Evolutionary conservation across 768 basidiomycete species (phyloP), one percentile per base, ranked within the genome.

Genomic region (Phlebiopsis gigantea): DNA sequence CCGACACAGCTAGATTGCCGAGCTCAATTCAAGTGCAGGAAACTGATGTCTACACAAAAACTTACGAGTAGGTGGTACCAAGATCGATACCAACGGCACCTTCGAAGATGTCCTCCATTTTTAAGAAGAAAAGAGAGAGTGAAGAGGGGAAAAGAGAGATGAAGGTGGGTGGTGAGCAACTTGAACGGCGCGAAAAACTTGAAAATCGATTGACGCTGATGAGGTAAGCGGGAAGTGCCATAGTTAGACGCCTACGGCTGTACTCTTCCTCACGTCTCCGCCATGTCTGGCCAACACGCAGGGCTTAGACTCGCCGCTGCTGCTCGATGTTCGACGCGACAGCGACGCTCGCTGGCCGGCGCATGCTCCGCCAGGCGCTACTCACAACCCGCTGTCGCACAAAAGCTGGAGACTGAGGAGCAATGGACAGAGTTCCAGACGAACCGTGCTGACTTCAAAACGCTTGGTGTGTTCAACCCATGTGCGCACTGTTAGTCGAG

Each of bases 51-150:
- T 22, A 43, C 15, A 46, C 8, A 1, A 15, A 52, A 52, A 73
- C 87, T 65, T 70, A 92, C 89, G 91, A 92, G 85, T 98, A 98
- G 65, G 95, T 98, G 61, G 95, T 97, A 66, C 95, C 94, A 66
- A 91, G 86, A 81, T 94, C 94, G 73, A 95, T 95, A 74, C 95
- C 95, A 77, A 98, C 80, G 71, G 95, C 95, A 72, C 95, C 95
- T 70, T 96, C 93, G 76, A 89, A 98, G 69, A 87, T 73, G 78
- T 95, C 93, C 72, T 93, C 92, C 85, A 90, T 88, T 79, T 81
- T 86, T 62, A 57, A 62, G 68, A 65, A 69, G 60, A 62, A 57
- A 63, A 68, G 64, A 69, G 60, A 65, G 68, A 63, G 66, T 65
- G 64, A 62, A 69, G 57, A 58, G 55, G 51, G 57, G 65, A 57